These are phyloP conservation scores for Saccharomycopsis schoenii DNA, from an alignment of 805 yeast species.

Conservation along the genomic window DNA sequence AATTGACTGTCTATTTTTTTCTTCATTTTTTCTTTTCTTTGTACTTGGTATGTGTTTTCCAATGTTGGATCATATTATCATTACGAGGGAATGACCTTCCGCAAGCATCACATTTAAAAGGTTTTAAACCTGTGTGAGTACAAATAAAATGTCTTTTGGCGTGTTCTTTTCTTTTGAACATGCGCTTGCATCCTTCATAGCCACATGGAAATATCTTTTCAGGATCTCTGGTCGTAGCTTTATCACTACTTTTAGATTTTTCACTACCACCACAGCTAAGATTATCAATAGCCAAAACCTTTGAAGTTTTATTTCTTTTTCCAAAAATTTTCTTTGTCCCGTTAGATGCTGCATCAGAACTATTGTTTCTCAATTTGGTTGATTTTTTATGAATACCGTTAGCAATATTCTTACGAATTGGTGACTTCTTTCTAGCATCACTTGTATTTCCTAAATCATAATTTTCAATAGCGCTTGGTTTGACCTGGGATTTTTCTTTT, in stretches of 20 bases:
- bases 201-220: constrained; percentile 30
- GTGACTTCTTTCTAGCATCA: neutral
- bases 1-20: too few relatives aligned
- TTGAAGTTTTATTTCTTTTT: neutral
- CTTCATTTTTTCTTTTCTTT: neutral
- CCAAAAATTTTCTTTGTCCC: neutral
- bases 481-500: neutral
- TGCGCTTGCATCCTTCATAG: constrained; percentile 27
- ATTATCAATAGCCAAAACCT: constrained; percentile 1
- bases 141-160: constrained; percentile 58
- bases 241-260: neutral
- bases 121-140: constrained; percentile 51
- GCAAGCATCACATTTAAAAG: constrained; percentile 49
- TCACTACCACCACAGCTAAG: neutral
- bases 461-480: neutral
- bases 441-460: neutral
- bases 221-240: neutral
- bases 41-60: constrained; percentile 36
- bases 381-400: neutral
- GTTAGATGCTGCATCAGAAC: neutral
- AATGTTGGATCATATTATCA: constrained; percentile 59
- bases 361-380: neutral
- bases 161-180: constrained; percentile 56
- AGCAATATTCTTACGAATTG: neutral
- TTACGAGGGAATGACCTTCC: constrained; percentile 54